phyloP scores from a whole-genome alignment of 768 basidiomycete species.

The Amanita pseudoporphyria region DNA sequence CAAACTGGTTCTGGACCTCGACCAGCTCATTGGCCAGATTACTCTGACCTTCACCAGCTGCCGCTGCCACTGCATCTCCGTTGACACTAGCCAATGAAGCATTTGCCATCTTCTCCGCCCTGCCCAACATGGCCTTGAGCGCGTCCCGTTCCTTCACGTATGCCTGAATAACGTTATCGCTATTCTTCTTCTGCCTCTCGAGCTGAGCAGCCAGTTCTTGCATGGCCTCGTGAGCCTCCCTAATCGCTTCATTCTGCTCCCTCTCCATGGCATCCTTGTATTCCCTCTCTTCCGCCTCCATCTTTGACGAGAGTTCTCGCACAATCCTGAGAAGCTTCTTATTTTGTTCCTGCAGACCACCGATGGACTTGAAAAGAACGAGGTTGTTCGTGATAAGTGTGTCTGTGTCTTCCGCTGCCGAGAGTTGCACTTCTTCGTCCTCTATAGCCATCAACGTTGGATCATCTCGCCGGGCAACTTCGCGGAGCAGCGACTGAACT shows the following conservation, averaged over 20 bases:
- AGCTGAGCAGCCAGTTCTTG: conserved; percentile 68
- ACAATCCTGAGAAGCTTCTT: conserved; percentile 79
- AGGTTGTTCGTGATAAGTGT: conserved; percentile 83
- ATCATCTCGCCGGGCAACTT: conserved; percentile 76
- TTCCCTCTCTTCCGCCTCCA: conserved; percentile 80
- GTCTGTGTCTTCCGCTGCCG: conserved; percentile 49
- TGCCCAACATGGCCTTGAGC: conserved; percentile 61
- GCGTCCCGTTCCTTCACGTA: conserved; percentile 86
- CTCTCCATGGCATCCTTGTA: conserved; percentile 59
- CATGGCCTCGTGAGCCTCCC: conserved; percentile 85
- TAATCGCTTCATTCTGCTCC: conserved; percentile 72
- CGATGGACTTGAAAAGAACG: conserved; percentile 76
- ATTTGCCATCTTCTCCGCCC: conserved; percentile 31
- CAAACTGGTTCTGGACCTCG: conserved; percentile 73
- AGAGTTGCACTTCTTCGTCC: conserved; percentile 48
- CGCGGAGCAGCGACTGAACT: conserved; percentile 68
- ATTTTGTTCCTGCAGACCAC: conserved; percentile 83
- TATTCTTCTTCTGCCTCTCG: conserved; percentile 65
- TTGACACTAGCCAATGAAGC: conserved; percentile 13
- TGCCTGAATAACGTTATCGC: conserved; percentile 63
- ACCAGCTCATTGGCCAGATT: conserved; percentile 53
- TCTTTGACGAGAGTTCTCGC: conserved; percentile 70
- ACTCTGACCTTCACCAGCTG: conserved; percentile 9
- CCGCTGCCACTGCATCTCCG: conserved; percentile 10
- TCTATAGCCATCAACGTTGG: conserved; percentile 54